Evolutionary conservation across 2,329 filamentous ascomycete genomes (phyloP), one percentile per base, ranked within the genome.

Genomic region (Fonsecaea monophora): DNA sequence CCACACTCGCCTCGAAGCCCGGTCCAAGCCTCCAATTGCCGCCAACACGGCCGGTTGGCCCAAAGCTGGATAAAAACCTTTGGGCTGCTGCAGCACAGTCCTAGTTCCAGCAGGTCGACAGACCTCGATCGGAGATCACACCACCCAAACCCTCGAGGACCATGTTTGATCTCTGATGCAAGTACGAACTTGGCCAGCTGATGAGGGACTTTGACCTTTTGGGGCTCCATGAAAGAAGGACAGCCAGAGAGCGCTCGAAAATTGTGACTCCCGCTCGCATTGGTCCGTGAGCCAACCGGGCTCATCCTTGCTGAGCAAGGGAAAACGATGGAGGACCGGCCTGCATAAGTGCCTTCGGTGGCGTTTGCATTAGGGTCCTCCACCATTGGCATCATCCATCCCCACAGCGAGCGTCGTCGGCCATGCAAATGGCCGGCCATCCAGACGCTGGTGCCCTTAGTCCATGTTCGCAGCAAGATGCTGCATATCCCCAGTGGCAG

Each of bases 241-340:
- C 35, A 18, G 45, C 38, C 8, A 15, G 15, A 25, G n/a, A 30
- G 21, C 1, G 21, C 25, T 48, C 56, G n/a, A 18, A 30, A 25
- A 45, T 30, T 57, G 57, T 53, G 34, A 60, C 48, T 60, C 15
- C 37, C 21, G 21, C 25, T 57, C 45, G 48, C 56, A 65, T 60
- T 60, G 62, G 62, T 35, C 37, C 35, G 15, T n/a, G 62, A 35
- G 30, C 38, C 25, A 56, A 45, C 58, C 32, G 34, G 50, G 53
- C 58, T 40, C 42, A 65, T 53, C 58, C 63, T 56, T 57, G 63
- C 48, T 61, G 56, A 57, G 42, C 57, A 37, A 60, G 25, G 58
- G 35, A 38, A 50, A 45, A 45, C n/a, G 18, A 60, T 42, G 60
- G 60, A 50, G 38, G 58, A 50, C 42, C 60, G 32, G 38, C 32